Evolutionary conservation across 306 rosid species (phyloP).

Genomic region (Pyrus betulifolia): DNA sequence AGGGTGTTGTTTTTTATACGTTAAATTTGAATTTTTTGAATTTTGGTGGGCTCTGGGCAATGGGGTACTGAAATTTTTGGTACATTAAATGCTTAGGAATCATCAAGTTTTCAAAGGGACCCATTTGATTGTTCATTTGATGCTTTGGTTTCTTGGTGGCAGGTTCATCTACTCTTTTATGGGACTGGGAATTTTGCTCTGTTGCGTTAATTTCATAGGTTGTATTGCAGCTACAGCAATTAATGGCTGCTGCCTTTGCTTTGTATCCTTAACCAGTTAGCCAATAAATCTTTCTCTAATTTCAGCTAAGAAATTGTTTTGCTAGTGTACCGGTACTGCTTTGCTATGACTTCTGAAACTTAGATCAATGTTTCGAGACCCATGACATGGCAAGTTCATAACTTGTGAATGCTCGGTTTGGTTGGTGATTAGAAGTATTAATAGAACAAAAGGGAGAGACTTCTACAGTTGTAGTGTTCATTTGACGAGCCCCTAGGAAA

Average conservation of each 20-base stretch:
- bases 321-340: neutral
- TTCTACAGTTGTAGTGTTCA: neutral
- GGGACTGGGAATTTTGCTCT: constrained; percentile 72
- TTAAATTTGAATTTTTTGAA: neutral
- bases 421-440: neutral
- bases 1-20: neutral
- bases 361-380: neutral
- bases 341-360: neutral
- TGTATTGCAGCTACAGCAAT: constrained; percentile 86
- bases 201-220: constrained; percentile 64
- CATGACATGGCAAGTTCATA: neutral
- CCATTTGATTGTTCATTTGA: neutral
- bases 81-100: neutral
- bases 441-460: neutral
- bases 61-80: neutral
- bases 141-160: constrained; percentile 22
- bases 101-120: neutral
- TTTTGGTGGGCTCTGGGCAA: neutral
- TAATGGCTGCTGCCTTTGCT: constrained; percentile 85
- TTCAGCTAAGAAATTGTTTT: constrained; percentile 12
- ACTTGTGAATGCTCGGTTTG: neutral
- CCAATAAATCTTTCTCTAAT: neutral
- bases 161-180: constrained; percentile 88
- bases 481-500: neutral
- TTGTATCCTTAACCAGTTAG: constrained; percentile 54